These are phyloP conservation scores for Solanum ossicruentum DNA, from an alignment of 257 asterid species.

Conservation along the genomic window DNA sequence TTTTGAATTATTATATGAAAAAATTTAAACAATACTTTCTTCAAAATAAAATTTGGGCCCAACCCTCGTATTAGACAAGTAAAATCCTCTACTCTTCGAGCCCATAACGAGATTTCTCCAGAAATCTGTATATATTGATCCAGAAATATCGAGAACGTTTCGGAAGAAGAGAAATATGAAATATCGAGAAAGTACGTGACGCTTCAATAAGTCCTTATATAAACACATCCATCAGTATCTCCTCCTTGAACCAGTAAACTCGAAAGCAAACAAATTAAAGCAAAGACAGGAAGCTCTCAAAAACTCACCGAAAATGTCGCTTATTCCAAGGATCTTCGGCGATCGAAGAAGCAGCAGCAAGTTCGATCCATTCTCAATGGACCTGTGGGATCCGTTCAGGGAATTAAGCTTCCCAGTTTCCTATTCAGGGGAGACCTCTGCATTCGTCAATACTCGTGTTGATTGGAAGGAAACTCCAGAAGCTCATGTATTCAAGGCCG, in stretches of 20 bases:
- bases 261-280: neutral
- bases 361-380: neutral
- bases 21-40: no score
- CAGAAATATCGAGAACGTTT: neutral
- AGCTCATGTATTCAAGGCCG: neutral
- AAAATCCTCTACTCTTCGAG: no score
- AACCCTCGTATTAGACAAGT: no score
- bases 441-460: neutral
- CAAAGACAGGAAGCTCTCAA: neutral
- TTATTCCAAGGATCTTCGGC: neutral
- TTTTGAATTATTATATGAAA: no score
- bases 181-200: neutral
- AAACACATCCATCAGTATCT: no score
- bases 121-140: no score
- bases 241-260: no score
- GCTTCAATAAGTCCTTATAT: no score
- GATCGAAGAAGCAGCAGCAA: neutral
- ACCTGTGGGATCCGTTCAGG: neutral
- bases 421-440: neutral
- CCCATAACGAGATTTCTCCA: no score
- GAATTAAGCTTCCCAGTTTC: neutral
- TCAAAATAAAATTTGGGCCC: no score
- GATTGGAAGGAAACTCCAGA: conserved; percentile 1
- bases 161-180: neutral
- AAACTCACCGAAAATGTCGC: neutral